phyloP scores from a whole-genome alignment of 164 flowering plant species.

The Liquidambar formosana region DNA sequence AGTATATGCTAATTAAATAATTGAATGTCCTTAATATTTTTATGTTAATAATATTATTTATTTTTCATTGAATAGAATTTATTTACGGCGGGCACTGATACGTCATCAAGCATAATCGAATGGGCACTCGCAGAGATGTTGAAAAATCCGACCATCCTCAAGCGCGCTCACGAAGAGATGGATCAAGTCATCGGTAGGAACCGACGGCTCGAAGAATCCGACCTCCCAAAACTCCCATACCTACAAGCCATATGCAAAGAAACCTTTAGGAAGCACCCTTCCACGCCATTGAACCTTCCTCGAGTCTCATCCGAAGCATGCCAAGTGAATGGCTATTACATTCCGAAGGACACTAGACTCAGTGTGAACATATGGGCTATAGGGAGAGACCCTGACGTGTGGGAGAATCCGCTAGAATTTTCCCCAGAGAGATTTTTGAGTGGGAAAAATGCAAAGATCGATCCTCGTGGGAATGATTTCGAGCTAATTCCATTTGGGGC shows the following conservation, averaged over 20 bases:
- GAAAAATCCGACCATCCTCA: conserved; percentile 24
- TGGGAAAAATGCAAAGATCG: conserved; percentile 12
- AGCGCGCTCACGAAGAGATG: conserved; percentile 27
- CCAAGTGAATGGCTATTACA: conserved; percentile 28
- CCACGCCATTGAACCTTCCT: conserved; percentile 34
- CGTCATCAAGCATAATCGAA: conserved; percentile 33
- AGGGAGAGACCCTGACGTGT: conserved; percentile 32
- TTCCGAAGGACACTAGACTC: conserved; percentile 23
- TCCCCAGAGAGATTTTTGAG: conserved; percentile 28
- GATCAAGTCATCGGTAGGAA: conserved; percentile 31
- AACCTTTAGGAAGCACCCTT: conserved; percentile 30
- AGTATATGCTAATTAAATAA: too few relatives aligned
- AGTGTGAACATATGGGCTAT: conserved; percentile 36
- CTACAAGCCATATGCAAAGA: conserved; percentile 38
- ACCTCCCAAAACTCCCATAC: conserved; percentile 30
- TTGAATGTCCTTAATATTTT: too few relatives aligned
- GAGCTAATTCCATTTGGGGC: conserved; percentile 39
- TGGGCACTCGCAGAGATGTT: conserved; percentile 41
- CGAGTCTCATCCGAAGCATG: conserved; percentile 24
- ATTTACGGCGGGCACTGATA: conserved; percentile 33
- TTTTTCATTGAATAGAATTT: conserved; percentile 18
- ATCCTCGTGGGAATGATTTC: conserved; percentile 33
- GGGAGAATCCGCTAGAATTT: conserved; percentile 31
- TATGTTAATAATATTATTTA: not conserved
- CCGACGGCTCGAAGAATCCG: conserved; percentile 30